Evolutionary conservation across 192 early-diverging fungal genomes (phyloP), one percentile per base, ranked within the genome.

Genomic region (Radiomyces spectabilis): DNA sequence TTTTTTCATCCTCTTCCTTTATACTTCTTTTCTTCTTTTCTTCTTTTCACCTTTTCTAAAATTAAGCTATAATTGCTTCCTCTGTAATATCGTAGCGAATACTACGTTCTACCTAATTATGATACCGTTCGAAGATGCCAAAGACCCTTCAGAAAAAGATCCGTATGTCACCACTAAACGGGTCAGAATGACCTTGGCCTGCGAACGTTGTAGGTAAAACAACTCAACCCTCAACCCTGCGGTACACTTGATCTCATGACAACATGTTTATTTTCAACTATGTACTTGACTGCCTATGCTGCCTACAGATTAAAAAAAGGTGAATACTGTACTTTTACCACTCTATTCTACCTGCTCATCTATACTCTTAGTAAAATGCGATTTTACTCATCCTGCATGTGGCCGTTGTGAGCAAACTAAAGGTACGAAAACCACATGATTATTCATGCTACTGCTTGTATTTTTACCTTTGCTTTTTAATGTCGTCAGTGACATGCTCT

Each of bases 381-480:
- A 59, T 40, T 63, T 63, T 55, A 51, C 51, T 38, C 67, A 55
- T 54, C 67, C 67, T 30, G 26, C 32, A 25, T 69, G 67, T 46
- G 15, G 10, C 19, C 55, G 67, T 29, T 69, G 67, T 34, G 29
- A 48, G 8, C 50, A 47, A 41, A 22, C 46, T 7, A 63, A 63
- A 39, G 42, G 63, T 66, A 59, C 34, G 10, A 37, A 0, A 4
- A 39, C 19, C 27, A 15, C 35, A 37, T 8, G 35, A 8, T 37
- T n/a, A 37, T 8, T 37, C 35, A 37, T 10, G 8, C 6, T 29
- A 48, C 12, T 48, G 15, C 27, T 26, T 48, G 24, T 22, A 31
- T 33, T 4, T 22, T 41, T 40, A 22, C 39, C n/a, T 19, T 16
- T 39, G n/a, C 25, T 39, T 4, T 54, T 41, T 42, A 26, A 18